phyloP scores from a whole-genome alignment of 768 basidiomycete genomes.

The Pisolithus marmoratus region DNA sequence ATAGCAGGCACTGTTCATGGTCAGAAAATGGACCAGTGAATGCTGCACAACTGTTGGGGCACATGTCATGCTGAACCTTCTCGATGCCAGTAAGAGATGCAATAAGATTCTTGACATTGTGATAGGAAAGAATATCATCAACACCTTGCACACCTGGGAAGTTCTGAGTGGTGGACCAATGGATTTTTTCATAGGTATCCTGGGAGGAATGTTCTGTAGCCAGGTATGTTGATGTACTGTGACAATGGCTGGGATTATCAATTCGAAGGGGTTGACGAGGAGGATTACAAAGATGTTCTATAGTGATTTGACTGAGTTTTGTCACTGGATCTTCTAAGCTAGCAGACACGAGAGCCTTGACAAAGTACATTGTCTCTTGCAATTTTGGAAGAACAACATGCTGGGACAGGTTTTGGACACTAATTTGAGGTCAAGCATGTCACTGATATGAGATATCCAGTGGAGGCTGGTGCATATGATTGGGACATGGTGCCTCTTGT shows the following conservation, averaged over 20 bases:
- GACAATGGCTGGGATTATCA: conserved; percentile 1
- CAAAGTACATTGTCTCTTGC: too few species aligned
- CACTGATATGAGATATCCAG: neutral
- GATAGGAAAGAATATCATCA: conserved; percentile 8
- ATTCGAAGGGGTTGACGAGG: neutral
- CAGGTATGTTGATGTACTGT: conserved; percentile 4
- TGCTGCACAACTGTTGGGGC: conserved; percentile 15
- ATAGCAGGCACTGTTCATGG: conserved; percentile 14
- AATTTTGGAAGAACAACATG: too few species aligned
- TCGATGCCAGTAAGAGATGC: conserved; percentile 2
- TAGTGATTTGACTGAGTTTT: conserved; percentile 1
- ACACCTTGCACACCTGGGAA: conserved; percentile 6
- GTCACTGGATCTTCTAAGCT: too few species aligned
- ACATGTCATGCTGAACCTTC: conserved; percentile 7
- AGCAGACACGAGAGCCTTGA: too few species aligned
- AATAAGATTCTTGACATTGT: conserved; percentile 5
- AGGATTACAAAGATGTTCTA: too few species aligned
- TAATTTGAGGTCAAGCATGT: neutral
- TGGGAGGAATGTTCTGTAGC: conserved; percentile 4
- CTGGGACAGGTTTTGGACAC: too few species aligned
- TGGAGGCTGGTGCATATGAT: neutral
- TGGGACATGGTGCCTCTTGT: neutral
- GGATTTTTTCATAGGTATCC: conserved; percentile 3
- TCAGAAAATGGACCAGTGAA: conserved; percentile 17
- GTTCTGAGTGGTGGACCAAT: too few species aligned